A percentile compares a stretch with the other conserved stretches of the same genome.
Conservation (phyloP, 139 green algal species). For the Edaphochlamys debaryana region DNA sequence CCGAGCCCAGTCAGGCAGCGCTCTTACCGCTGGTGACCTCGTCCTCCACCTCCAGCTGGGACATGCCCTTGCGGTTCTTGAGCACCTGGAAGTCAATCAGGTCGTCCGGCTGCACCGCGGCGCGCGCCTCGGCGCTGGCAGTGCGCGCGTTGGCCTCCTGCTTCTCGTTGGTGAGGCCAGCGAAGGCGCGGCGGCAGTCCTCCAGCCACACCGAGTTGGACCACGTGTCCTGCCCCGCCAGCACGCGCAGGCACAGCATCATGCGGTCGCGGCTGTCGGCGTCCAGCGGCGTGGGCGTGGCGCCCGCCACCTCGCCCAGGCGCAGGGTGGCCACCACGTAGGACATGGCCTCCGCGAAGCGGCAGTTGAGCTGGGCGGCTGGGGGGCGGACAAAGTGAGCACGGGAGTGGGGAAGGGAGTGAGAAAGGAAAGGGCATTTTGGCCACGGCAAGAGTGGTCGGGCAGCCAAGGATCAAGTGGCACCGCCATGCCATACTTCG, state of each 20-base stretch:
- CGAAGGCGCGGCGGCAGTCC: conserved; percentile 80
- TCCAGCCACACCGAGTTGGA: conserved; percentile 82
- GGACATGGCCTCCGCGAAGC: conserved; percentile 80
- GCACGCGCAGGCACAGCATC: conserved; percentile 71
- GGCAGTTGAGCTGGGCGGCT: conserved; percentile 17
- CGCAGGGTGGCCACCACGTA: conserved; percentile 87
- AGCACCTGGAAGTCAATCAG: conserved; percentile 69
- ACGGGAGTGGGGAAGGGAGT: not conserved
- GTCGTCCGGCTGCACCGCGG: conserved; percentile 66
- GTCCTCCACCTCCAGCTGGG: conserved; percentile 93
- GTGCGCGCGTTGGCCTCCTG: conserved; percentile 70
- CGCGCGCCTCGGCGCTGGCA: conserved; percentile 26
- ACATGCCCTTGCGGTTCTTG: conserved; percentile 82
- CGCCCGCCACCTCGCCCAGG: conserved; percentile 72
- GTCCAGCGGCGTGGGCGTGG: conserved; percentile 67
- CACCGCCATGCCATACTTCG: too few relatives aligned
- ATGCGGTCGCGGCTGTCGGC: conserved; percentile 90
- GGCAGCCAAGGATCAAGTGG: not conserved
- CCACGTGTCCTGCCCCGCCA: conserved; percentile 58
- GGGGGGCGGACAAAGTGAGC: not conserved
- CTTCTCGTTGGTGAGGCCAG: conserved; percentile 78
- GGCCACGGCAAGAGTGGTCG: not conserved
- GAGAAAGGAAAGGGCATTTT: not conserved
- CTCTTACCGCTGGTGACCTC: conserved; percentile 65
- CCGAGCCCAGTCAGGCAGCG: too few relatives aligned